These are phyloP conservation scores for Pseudomonodictys pantanalensis DNA, from an alignment of 495 filamentous ascomycete genomes.

Conservation along the genomic window DNA sequence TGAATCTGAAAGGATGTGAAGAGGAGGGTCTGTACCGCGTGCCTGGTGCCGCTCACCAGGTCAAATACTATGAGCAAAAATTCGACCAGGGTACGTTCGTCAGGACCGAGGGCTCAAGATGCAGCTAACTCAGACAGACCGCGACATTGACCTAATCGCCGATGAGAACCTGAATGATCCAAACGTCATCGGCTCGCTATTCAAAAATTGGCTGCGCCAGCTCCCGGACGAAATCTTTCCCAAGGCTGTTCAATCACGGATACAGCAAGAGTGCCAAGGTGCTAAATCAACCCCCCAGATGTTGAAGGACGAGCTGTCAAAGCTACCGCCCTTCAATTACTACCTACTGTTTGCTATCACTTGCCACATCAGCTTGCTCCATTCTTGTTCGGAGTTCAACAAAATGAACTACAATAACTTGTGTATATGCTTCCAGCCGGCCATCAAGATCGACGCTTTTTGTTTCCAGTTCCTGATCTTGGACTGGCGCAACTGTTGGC, in stretches of 20 bases:
- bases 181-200: constrained; percentile 87
- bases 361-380: constrained; percentile 83
- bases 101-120: constrained; percentile 6
- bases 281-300: constrained; percentile 72
- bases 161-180: constrained; percentile 84
- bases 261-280: constrained; percentile 70
- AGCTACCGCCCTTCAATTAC: constrained; percentile 87
- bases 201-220: constrained; percentile 91
- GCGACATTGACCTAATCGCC: constrained; percentile 81
- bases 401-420: constrained; percentile 93
- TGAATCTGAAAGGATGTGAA: constrained; percentile 86
- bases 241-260: constrained; percentile 69
- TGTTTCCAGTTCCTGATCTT: constrained; percentile 89
- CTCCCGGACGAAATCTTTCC: constrained; percentile 89
- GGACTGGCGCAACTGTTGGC: constrained; percentile 93
- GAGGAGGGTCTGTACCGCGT: constrained; percentile 88
- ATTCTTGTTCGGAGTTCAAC: constrained; percentile 81
- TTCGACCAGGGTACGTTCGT: constrained; percentile 68
- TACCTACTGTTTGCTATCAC: constrained; percentile 95
- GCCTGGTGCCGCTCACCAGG: constrained; percentile 75
- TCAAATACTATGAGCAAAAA: constrained; percentile 81
- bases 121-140: constrained; percentile 48
- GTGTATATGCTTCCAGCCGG: constrained; percentile 92
- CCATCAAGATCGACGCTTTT: constrained; percentile 84
- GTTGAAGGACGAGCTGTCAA: constrained; percentile 85